phyloP scores from a whole-genome alignment of 2,329 filamentous ascomycete genomes.

The Trichophyton simii region DNA sequence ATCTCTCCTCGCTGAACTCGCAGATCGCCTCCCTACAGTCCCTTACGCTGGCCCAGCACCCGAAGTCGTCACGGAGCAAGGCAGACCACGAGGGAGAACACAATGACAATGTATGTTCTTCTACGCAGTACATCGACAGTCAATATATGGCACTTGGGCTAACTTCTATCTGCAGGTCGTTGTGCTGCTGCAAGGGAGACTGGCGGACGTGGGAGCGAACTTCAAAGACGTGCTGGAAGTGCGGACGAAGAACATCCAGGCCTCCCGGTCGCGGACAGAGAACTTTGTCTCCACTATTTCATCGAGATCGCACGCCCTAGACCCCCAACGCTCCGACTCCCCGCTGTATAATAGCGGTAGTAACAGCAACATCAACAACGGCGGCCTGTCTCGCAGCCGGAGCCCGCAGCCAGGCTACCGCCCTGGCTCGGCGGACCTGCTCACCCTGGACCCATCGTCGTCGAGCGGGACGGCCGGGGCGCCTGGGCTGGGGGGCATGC shows the following conservation, averaged over 20 bases:
- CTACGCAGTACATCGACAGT: constrained; percentile 7
- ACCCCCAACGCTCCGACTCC: constrained; percentile 61
- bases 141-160: neutral
- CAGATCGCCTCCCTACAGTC: constrained; percentile 75
- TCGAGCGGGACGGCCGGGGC: constrained; percentile 29
- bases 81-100: constrained; percentile 79
- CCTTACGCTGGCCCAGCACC: constrained; percentile 65
- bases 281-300: constrained; percentile 91
- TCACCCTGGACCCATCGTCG: constrained; percentile 63
- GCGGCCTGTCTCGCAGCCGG: constrained; percentile 50
- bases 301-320: constrained; percentile 55
- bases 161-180: constrained; percentile 43
- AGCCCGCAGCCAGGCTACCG: constrained; percentile 46
- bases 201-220: constrained; percentile 83
- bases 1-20: constrained; percentile 71
- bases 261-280: constrained; percentile 79
- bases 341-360: constrained; percentile 57
- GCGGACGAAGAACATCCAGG: constrained; percentile 94
- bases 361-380: no score
- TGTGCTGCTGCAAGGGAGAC: constrained; percentile 75
- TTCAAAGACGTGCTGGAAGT: constrained; percentile 97
- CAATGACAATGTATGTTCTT: constrained; percentile 65
- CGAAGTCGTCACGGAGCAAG: constrained; percentile 39
- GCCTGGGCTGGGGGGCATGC: constrained; percentile 19
- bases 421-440: constrained; percentile 50